phyloP scores from a whole-genome alignment of 805 yeast species.

The Candida golubevii region DNA sequence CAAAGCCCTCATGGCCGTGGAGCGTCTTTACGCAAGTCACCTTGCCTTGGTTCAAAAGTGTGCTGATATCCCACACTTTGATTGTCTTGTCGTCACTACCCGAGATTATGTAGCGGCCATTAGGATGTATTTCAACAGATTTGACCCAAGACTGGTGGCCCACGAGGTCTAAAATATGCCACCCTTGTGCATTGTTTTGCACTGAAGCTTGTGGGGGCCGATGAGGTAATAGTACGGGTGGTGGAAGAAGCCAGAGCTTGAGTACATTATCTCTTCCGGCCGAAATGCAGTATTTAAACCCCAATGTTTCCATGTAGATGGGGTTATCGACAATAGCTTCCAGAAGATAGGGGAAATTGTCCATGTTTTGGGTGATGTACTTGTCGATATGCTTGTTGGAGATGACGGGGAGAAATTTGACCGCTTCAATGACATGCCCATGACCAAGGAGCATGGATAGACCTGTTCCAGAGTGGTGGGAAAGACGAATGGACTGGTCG shows the following conservation, averaged over 20 bases:
- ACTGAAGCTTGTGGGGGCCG: constrained; percentile 52
- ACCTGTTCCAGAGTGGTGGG: constrained; percentile 67
- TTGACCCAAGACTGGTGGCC: constrained; percentile 92
- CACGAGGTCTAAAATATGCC: constrained; percentile 48
- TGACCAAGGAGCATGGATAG: constrained; percentile 69
- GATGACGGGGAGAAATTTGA: constrained; percentile 56
- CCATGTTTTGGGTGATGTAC: constrained; percentile 29
- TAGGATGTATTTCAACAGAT: constrained; percentile 66
- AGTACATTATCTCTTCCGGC: constrained; percentile 76
- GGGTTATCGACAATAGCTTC: constrained; percentile 25
- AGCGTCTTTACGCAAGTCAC: constrained; percentile 47
- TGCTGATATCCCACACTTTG: constrained; percentile 68
- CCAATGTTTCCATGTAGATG: constrained; percentile 33
- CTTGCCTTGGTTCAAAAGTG: constrained; percentile 34
- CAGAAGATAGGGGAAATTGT: constrained; percentile 31
- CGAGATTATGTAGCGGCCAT: constrained; percentile 63
- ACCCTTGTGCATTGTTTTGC: constrained; percentile 54
- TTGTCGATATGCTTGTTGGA: constrained; percentile 48
- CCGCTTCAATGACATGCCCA: constrained; percentile 76
- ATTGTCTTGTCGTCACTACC: constrained; percentile 78
- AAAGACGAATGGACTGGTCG: constrained; percentile 68
- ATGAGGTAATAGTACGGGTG: constrained; percentile 55
- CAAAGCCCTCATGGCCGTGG: constrained; percentile 69
- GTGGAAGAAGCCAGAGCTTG: constrained; percentile 73
- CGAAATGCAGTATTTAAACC: constrained; percentile 69